phyloP scores from a whole-genome alignment of 257 asterid species.

The Hygrophila difformis region DNA sequence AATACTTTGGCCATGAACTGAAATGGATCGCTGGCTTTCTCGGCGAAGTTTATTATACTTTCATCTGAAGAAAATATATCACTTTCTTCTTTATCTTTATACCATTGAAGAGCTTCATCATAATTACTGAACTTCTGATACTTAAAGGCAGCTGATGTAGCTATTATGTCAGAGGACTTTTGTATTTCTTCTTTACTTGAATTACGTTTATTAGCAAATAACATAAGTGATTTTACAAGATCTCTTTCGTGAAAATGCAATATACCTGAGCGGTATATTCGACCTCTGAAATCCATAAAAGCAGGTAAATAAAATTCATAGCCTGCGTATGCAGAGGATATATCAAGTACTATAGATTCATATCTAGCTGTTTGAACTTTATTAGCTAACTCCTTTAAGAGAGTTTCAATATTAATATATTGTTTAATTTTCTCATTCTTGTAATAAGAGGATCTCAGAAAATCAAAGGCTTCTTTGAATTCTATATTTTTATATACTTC shows the following conservation, averaged over 20 bases:
- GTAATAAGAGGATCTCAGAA: background rate
- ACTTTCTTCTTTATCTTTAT: no score
- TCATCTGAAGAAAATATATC: background rate
- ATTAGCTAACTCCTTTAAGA: conserved; percentile 6
- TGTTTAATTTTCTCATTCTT: background rate
- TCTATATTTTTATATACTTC: background rate
- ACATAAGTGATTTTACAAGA: conserved; percentile 2
- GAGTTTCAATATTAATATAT: background rate
- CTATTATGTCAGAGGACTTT: no score
- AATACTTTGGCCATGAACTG: conserved; percentile 11
- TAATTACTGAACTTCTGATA: no score
- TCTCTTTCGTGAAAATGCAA: conserved; percentile 15
- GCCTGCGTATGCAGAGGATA: conserved; percentile 2
- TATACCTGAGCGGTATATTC: conserved; percentile 16
- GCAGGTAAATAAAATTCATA: conserved; percentile 10
- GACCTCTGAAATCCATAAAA: conserved; percentile 15
- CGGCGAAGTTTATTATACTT: conserved; percentile 8
- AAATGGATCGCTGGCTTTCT: conserved; percentile 12
- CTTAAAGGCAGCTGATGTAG: no score
- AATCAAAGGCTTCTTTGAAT: conserved; percentile 5
- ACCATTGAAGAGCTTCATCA: no score
- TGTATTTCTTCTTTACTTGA: no score
- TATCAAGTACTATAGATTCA: background rate
- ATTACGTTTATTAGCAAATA: background rate
- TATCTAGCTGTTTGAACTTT: conserved; percentile 4